Evolutionary conservation across 257 asterid genomes (phyloP), one percentile per base, ranked within the genome.

Genomic region (Gynochthodes officinalis): DNA sequence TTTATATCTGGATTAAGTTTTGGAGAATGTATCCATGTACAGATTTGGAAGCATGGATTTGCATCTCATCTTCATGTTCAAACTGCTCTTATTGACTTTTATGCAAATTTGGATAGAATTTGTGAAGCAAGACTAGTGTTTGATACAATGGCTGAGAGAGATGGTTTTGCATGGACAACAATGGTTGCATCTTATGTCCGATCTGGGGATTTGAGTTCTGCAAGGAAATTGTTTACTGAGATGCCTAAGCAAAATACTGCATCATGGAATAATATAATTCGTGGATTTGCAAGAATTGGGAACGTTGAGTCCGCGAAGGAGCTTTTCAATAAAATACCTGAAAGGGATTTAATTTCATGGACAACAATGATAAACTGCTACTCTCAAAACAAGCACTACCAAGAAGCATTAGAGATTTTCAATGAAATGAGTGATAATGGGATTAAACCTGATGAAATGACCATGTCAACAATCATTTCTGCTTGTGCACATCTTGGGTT

Each of bases 401-500:
- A 68, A 62, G 85, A 86, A 69, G 96, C 96, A 40, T 55, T 91
- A 70, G 82, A 83, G 55, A 72, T 81, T 72, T 93, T 91, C 70
- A 69, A 82, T 21, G 88, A 84, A 33, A 90, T 93, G 97, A 85
- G 79, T 75, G 73, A 73, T 13, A 49, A 54, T 2, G 89, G 86
- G 58, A 75, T 82, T 70, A 79, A 61, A 49, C 96, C 96, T 5
- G 97, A 91, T 81, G 92, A 79, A 83, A 91, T 86, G 84, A 91
- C 96, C 33, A 77, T 93, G 90, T 83, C 94, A 15, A 88, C 90
- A 11, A 89, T 88, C 44, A 78, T 93, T 77, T 88, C 97, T 49
- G 91, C 96, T 46, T 89, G 94, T 75, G 98, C 98, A 16, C 97
- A 91, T 88, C 88, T 91, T 37, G 97, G 97, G 55, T 85, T 85